Evolutionary conservation across 2,329 filamentous ascomycete species (phyloP), one percentile per base, ranked within the genome.

Genomic region (Fusarium pseudograminearum): DNA sequence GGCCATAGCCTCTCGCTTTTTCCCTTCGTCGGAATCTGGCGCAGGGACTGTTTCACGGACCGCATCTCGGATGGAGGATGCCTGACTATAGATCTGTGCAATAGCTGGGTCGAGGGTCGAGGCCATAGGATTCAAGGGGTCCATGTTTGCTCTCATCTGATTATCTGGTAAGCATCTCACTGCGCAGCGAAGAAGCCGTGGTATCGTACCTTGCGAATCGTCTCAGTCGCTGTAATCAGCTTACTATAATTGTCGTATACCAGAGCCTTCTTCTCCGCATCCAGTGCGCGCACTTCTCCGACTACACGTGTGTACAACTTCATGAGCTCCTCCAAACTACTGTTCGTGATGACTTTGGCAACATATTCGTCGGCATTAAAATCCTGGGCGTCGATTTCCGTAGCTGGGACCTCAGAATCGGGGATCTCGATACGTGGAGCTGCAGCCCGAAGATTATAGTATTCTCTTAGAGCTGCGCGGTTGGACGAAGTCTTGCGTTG

Each of bases 221-320:
- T 98, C 80, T 97, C 95, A 14, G 97, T 98, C 2, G 96, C 96
- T n/a, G 91, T 89, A 71, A 99, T 98, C 71, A 99, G 82, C 81
- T 98, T 98, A 73, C 92, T 96, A 80, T 98, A 99, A 78, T 99
- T 99, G 79, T 99, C 95, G 79, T 99, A 99, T 7, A 99, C 96
- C 66, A 99, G 82, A 3, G 95, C 94, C 82, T 99, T 99, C 80
- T 96, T 92, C 85, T 99, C 96, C 26, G 95, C 95, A 76, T 98
- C 96, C 20, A 99, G 85, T 4, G 93, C 94, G 38, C 94, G 84
- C 48, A 97, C 95, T 81, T 98, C 95, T 71, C 89, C 87, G 71
- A 95, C 80, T 12, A 95, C 84, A 24, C 88, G 86, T 47, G 91
- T 89, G 77, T 96, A 94, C 2, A 91, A 84, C 55, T 85, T 85